Evolutionary conservation across 441 rosid genomes (phyloP).

Genomic region (Brassica balearica): DNA sequence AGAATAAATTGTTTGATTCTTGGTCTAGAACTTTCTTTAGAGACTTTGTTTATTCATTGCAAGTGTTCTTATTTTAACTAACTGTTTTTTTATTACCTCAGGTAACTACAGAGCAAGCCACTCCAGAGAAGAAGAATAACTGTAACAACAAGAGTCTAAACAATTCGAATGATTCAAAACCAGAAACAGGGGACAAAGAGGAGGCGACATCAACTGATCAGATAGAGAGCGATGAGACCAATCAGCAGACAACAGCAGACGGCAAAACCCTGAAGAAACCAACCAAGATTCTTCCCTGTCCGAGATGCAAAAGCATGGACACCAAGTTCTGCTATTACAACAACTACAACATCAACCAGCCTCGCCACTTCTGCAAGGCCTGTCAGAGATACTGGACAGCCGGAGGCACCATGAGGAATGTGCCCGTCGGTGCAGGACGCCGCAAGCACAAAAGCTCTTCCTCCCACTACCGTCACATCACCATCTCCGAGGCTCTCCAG

Average conservation of each 20-base stretch:
- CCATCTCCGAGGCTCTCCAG: constrained; percentile 81
- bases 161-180: constrained; percentile 39
- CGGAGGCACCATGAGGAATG: constrained; percentile 92
- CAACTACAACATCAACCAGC: constrained; percentile 90
- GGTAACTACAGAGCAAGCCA: constrained; percentile 55
- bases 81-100: constrained; percentile 39
- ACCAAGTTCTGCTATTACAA: constrained; percentile 94
- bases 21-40: constrained; percentile 15
- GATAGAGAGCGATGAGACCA: constrained; percentile 44
- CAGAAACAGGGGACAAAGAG: constrained; percentile 54
- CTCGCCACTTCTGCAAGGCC: constrained; percentile 92
- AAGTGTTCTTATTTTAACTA: constrained; percentile 25
- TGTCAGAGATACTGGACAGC: constrained; percentile 98
- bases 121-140: constrained; percentile 24
- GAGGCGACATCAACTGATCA: constrained; percentile 49
- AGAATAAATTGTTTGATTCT: constrained; percentile 33
- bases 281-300: constrained; percentile 85
- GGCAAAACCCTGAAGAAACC: constrained; percentile 77
- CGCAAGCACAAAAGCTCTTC: constrained; percentile 83
- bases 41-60: constrained; percentile 23
- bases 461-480: constrained; percentile 67
- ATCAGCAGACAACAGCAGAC: constrained; percentile 31
- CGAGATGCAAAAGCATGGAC: constrained; percentile 92
- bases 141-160: background rate
- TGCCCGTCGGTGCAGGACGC: constrained; percentile 91